Base-by-base conservation (phyloP, 345 rosid genomes). In the Aurinia saxatilis region DNA sequence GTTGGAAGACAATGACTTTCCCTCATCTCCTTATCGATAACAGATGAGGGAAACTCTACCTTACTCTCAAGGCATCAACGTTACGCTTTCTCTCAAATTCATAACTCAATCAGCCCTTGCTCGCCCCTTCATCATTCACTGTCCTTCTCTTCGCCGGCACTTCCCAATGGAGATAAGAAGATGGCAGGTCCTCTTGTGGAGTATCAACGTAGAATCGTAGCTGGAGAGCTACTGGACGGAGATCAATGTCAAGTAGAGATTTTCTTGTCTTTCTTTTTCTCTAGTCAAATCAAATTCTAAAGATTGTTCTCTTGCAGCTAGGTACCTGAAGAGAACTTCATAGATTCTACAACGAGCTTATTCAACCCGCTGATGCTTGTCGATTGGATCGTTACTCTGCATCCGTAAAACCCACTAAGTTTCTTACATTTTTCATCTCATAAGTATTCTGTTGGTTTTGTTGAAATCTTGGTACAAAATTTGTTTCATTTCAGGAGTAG, bases 171-270 rank as follows among this genome's bases (percentile, higher is more conserved):
- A 88, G n/a, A n/a, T n/a, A n/a, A n/a, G n/a, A n/a, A n/a, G n/a
- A n/a, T n/a, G n/a, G 85, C 71, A n/a, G 98, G 98, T 50, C 97
- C 98, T 17, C 69, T 85, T 8, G 85, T 85, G 23, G 98, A 89
- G 80, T 92, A 92, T 57, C 82, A 87, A 37, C 80, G 85, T 52
- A 79, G 95, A 68, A 80, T 90, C 67, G 78, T 84, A 8, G 82
- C 77, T 2, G 83, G 95, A 35, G 97, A 89, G 51, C 80, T 89
- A 5, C 41, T 85, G 30, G 98, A 85, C 72, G 97, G 97, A 46
- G 98, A 92, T 71, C 67, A 40, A 44, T 85, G 90, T 70, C 97
- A 90, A 88, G 99, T 92, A 66, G 36, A 17, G 8, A 23, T 49
- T 27, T 3, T 58, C 15, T 55, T 11, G 3, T 36, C 14, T 34